Conservation (phyloP, 1,139 yeast species). For the Pichia sp. region DNA sequence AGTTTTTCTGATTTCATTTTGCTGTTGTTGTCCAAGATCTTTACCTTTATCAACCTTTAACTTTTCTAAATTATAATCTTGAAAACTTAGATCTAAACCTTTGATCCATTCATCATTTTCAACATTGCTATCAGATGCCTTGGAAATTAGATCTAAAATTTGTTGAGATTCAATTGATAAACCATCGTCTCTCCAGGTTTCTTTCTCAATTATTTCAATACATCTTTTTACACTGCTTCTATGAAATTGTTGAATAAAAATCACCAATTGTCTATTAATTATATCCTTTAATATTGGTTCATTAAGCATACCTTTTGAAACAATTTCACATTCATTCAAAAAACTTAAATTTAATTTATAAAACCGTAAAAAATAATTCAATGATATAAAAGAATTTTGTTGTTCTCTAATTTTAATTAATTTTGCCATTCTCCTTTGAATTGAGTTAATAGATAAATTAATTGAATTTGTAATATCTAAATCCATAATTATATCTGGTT, state of each 20-base stretch:
- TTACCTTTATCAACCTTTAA: too few relatives aligned
- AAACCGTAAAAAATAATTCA: conserved; percentile 54
- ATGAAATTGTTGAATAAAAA: conserved; percentile 55
- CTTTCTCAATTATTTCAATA: conserved; percentile 52
- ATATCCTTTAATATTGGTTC: conserved; percentile 60
- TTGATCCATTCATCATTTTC: conserved; percentile 13
- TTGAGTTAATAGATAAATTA: conserved; percentile 59
- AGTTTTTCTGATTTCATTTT: conserved; percentile 27
- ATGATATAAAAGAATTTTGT: conserved; percentile 52
- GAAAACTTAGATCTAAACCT: conserved; percentile 11
- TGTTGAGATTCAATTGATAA: conserved; percentile 45
- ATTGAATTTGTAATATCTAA: conserved; percentile 59
- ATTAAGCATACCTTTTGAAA: conserved; percentile 62
- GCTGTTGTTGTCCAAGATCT: not conserved
- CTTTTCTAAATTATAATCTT: conserved; percentile 18
- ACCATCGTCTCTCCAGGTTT: conserved; percentile 72
- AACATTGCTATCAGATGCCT: conserved; percentile 32
- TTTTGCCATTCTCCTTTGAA: conserved; percentile 74
- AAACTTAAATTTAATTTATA: conserved; percentile 66
- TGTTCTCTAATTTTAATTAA: conserved; percentile 74
- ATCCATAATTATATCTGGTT: conserved; percentile 41
- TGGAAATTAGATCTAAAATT: conserved; percentile 48
- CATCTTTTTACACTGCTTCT: conserved; percentile 42
- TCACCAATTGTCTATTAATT: conserved; percentile 59
- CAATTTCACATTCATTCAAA: conserved; percentile 75